Evolutionary conservation across 2,329 filamentous ascomycete species (phyloP), one percentile per base, ranked within the genome.

Genomic region (Aspergillus fischeri): DNA sequence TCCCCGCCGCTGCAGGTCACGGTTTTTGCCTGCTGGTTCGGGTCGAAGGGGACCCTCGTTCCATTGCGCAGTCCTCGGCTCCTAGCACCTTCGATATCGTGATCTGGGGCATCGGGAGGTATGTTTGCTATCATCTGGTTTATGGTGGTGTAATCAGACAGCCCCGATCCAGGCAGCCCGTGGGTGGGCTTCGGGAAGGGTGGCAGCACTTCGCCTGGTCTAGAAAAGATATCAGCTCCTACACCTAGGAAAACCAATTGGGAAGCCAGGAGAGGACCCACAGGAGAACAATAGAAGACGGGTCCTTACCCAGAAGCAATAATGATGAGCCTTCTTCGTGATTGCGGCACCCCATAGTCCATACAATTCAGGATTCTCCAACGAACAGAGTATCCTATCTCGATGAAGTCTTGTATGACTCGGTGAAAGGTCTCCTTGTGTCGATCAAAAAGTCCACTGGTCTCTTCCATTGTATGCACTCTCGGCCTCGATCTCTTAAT

Each of bases 381-480:
- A 2, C 86, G 78, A 0, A 93, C 77, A 0, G 86, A 90, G 68
- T 90, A 95, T 1, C 85, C 84, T 27, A 80, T 72, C 2, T 81
- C 73, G 0, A 88, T 85, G 53, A 92, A 86, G 32, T 86, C 83
- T 27, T 81, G 75, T 2, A 94, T 75, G 0, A 92, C 71, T 0
- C 78, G 73, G 42, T 81, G 77, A 49, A 92, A 86, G 53, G 82
- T 86, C 0, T 76, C 72, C 10, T 75, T 70, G 54, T 87, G 85
- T 0, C 78, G 72, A 0, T 81, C 73, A 24, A 83, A 70, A 1
- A 95, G 80, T 0, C 90, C 90, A 53, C 84, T 86, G 0, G 91
- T 92, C 67, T 96, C 88, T 65, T 96, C 91, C 0, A 95, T 75
- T 0, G 90, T 95, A 1, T 90, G 82, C 0, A 94, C 67, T 0